Percentiles rank a stretch among this genome's conserved stretches.
Evolutionary conservation across 108 stramenopile genomes (phyloP).

Genomic region (Nannochloropsis salina): DNA sequence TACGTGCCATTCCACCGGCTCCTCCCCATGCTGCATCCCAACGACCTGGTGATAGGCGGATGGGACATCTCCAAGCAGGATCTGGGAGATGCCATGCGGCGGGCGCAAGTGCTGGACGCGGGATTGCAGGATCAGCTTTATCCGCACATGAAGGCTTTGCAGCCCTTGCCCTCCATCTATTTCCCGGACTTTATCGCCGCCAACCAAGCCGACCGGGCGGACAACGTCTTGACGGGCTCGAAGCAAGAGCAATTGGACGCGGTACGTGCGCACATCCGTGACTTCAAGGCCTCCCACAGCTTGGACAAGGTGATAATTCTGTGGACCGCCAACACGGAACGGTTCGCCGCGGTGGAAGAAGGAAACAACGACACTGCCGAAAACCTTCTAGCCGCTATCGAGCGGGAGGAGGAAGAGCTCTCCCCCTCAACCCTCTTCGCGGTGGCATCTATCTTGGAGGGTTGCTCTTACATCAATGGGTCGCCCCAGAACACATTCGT

Average conservation of each 20-base stretch:
- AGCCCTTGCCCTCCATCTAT: constrained; percentile 82
- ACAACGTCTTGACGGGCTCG: constrained; percentile 79
- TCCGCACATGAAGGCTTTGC: constrained; percentile 78
- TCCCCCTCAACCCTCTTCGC: constrained; percentile 93
- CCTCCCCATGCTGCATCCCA: constrained; percentile 86
- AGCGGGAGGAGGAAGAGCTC: constrained; percentile 75
- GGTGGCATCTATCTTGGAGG: constrained; percentile 88
- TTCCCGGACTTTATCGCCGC: constrained; percentile 95
- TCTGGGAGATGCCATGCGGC: constrained; percentile 84
- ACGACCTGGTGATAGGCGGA: constrained; percentile 91
- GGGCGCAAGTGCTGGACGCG: constrained; percentile 77
- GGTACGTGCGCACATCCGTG: constrained; percentile 80
- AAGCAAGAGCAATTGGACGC: constrained; percentile 91
- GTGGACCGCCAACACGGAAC: constrained; percentile 98
- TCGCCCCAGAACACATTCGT: constrained; percentile 98
- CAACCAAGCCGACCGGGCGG: constrained; percentile 90
- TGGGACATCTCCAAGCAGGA: constrained; percentile 91
- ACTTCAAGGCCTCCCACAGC: constrained; percentile 73
- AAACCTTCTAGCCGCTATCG: constrained; percentile 67
- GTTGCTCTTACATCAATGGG: constrained; percentile 94
- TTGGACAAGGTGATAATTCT: constrained; percentile 88
- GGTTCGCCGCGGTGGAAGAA: constrained; percentile 80
- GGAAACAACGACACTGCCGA: constrained; percentile 90
- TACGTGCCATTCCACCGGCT: constrained; percentile 80
- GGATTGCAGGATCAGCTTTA: constrained; percentile 84